Conservation (phyloP, 192 early-diverging fungal genomes). For the Piromyces finnis region DNA sequence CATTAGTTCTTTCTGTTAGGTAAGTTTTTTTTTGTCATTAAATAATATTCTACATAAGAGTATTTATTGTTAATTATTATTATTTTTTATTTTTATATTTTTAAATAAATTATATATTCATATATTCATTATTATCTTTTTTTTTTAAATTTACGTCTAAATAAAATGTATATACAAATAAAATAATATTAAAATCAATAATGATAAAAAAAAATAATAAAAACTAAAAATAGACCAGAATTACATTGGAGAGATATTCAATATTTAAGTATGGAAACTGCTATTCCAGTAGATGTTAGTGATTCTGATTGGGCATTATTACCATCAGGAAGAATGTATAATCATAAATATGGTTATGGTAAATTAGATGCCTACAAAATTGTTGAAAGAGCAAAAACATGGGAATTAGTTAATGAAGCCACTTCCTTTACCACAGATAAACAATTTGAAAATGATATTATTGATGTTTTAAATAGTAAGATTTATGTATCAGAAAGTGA, state of each 20-base stretch:
- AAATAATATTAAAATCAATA: too few relatives aligned
- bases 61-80: neutral
- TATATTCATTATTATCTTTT: too few relatives aligned
- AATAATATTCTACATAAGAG: too few relatives aligned
- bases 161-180: too few relatives aligned
- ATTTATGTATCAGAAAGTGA: neutral
- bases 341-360: slow-evolving; percentile 91
- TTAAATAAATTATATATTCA: too few relatives aligned
- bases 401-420: slow-evolving; percentile 8
- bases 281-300: slow-evolving; percentile 44
- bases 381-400: slow-evolving; percentile 57
- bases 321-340: slow-evolving; percentile 55
- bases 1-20: slow-evolving; percentile 52
- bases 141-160: too few relatives aligned
- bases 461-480: slow-evolving; percentile 11
- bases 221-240: slow-evolving; percentile 63
- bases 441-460: neutral
- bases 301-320: slow-evolving; percentile 60
- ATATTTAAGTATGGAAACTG: slow-evolving; percentile 59
- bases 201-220: too few relatives aligned
- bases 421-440: too few relatives aligned
- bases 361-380: slow-evolving; percentile 66
- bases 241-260: slow-evolving; percentile 89
- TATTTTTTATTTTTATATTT: slow-evolving; percentile 9
- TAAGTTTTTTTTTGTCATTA: neutral